Conservation (phyloP, 176 grass and related monocot genomes). For the Secale cereale region DNA sequence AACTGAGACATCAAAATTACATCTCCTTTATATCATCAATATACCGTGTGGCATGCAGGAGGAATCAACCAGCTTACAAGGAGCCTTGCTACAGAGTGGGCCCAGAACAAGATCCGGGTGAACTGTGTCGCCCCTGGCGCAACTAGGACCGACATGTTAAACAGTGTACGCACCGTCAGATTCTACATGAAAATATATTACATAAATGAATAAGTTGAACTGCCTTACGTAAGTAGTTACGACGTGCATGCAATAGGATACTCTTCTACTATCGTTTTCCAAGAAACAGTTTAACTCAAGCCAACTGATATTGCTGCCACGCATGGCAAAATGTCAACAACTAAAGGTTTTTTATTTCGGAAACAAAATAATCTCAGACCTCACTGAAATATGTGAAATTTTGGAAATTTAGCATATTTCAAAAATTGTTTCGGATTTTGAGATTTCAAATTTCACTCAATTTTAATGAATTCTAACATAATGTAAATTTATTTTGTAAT, state of each 20-base stretch:
- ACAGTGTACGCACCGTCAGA: neutral
- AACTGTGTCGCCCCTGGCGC: neutral
- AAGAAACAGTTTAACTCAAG: no score
- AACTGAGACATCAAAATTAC: neutral
- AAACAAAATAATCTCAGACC: no score
- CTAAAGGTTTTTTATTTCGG: no score
- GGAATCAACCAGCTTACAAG: conserved; percentile 8
- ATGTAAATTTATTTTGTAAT: no score
- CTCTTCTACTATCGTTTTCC: no score
- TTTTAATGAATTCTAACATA: no score
- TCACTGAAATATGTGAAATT: no score
- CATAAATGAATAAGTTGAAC: neutral
- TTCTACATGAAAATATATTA: neutral
- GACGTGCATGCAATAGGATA: no score
- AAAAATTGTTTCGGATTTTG: no score
- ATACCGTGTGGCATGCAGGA: neutral
- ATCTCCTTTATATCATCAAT: neutral
- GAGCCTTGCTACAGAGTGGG: conserved; percentile 3
- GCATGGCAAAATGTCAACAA: neutral
- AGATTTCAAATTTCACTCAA: no score
- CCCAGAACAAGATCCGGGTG: neutral
- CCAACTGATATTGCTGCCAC: no score
- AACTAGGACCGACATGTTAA: neutral
- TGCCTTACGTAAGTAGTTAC: neutral
- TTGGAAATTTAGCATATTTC: no score